phyloP scores from a whole-genome alignment of 208 protist genomes.

The Leishmania mexicana region DNA sequence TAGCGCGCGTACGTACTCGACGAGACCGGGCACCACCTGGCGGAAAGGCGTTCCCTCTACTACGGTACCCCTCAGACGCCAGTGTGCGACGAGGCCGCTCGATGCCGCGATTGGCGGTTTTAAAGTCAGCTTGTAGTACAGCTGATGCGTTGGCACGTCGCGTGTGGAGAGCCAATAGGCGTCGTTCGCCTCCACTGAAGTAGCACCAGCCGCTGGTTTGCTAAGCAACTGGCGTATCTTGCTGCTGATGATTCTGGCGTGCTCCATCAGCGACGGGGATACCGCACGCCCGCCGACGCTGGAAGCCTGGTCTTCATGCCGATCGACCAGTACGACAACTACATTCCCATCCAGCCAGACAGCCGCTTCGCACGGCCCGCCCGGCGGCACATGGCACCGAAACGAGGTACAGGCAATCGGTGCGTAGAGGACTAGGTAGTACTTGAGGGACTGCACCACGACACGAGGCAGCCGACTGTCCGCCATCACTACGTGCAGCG shows the following conservation, averaged over 20 bases:
- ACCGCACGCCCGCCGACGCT: neutral
- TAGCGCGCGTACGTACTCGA: slow-evolving; percentile 14
- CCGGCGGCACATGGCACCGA: slow-evolving; percentile 18
- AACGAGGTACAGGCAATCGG: slow-evolving; percentile 26
- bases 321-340: slow-evolving; percentile 23
- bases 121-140: slow-evolving; percentile 6
- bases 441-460: slow-evolving; percentile 21
- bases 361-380: slow-evolving; percentile 16
- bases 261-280: slow-evolving; percentile 16
- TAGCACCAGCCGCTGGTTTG: neutral
- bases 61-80: slow-evolving; percentile 4
- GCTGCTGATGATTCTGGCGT: slow-evolving; percentile 13
- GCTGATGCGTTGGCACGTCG: neutral
- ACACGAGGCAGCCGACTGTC: slow-evolving; percentile 16
- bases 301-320: neutral
- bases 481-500: slow-evolving; percentile 13
- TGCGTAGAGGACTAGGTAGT: slow-evolving; percentile 28
- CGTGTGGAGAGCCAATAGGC: slow-evolving; percentile 21
- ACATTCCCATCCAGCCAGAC: slow-evolving; percentile 21
- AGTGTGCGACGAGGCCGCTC: slow-evolving; percentile 3
- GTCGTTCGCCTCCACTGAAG: slow-evolving; percentile 5
- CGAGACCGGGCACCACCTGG: slow-evolving; percentile 13
- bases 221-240: slow-evolving; percentile 8
- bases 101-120: neutral
- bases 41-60: slow-evolving; percentile 20